Base-by-base conservation (phyloP, 768 basidiomycete species). In the Lactarius trivialis region DNA sequence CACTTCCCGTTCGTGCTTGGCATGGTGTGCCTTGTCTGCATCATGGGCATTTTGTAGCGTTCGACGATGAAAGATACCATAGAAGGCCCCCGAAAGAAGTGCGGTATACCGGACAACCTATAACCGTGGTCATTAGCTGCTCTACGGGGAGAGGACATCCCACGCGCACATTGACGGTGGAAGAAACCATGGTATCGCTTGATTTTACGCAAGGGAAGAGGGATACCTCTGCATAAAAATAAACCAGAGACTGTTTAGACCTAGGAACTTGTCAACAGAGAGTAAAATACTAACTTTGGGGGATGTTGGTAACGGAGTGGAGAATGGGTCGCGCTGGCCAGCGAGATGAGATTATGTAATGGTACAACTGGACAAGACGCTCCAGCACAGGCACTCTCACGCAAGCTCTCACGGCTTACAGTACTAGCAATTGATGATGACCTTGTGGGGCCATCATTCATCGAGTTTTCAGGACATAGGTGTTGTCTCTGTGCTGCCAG, bases 81-180 rank as follows among this genome's bases (percentile, higher is more conserved):
- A 98, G 72, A 85, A 75, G 68, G 96, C 82, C 72, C 96, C 96
- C 48, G 85, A 81, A 67, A 88, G 76, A 68, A 99, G 84, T 55
- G 95, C 93, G 21, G 93, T 87, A 76, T 96, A 98, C 71, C 96
- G 91, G 70, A 89, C 88, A 74, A 96, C 96, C 96, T 70, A 32
- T 37, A 56, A 12, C 45, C 34, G 32, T 32, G 19, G n/a, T 50
- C 7, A n/a, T 26, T 41, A 41, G 36, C 37, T n/a, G 26, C 21
- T 15, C 12, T 32, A 19, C 32, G 8, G 12, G 7, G 30, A 56
- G 54, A 41, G 53, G 45, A 56, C 28, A 48, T 4, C 7, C 30
- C 32, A 37, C 28, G 28, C 67, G 45, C 34, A 67, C 67, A 28
- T 67, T 67, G 43, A 67, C 53, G 32, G 67, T 66, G 30, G 67